Evolutionary conservation across 148 eudicot genomes (phyloP).

Genomic region (Spergularia marina): DNA sequence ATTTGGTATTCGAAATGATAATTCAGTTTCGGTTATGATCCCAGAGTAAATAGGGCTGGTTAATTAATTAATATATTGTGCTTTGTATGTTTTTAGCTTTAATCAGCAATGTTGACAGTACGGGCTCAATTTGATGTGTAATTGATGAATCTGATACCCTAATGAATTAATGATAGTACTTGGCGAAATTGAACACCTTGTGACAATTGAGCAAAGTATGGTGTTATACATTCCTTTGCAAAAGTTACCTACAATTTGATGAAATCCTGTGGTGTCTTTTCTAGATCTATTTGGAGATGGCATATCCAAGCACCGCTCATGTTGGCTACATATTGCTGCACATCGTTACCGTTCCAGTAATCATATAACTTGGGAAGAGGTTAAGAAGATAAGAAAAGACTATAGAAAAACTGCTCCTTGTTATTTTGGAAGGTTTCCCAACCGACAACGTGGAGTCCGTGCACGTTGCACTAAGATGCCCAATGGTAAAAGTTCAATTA

Average conservation of each 20-base stretch:
- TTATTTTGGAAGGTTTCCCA: constrained; percentile 20
- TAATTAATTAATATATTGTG: too few relatives aligned
- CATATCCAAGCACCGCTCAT: constrained; percentile 28
- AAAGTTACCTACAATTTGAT: background rate
- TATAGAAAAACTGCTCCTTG: constrained; percentile 17
- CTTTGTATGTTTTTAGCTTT: too few relatives aligned
- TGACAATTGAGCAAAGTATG: background rate
- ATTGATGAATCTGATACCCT: too few relatives aligned
- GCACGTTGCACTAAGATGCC: constrained; percentile 2
- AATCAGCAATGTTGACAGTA: too few relatives aligned
- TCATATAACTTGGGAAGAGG: constrained; percentile 17
- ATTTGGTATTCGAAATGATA: too few relatives aligned
- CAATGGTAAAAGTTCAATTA: constrained; percentile 21
- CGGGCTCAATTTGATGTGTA: too few relatives aligned
- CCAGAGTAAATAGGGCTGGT: too few relatives aligned
- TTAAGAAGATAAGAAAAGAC: constrained; percentile 14
- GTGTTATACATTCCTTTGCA: background rate
- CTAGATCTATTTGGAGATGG: constrained; percentile 23
- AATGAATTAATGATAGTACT: too few relatives aligned
- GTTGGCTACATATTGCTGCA: constrained; percentile 30
- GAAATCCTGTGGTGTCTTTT: background rate
- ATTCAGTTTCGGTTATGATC: too few relatives aligned
- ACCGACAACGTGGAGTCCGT: background rate
- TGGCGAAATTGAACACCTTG: background rate
- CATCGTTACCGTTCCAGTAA: constrained; percentile 1